Evolutionary conservation across 257 asterid genomes (phyloP).

Genomic region (Capsicum chinense): DNA sequence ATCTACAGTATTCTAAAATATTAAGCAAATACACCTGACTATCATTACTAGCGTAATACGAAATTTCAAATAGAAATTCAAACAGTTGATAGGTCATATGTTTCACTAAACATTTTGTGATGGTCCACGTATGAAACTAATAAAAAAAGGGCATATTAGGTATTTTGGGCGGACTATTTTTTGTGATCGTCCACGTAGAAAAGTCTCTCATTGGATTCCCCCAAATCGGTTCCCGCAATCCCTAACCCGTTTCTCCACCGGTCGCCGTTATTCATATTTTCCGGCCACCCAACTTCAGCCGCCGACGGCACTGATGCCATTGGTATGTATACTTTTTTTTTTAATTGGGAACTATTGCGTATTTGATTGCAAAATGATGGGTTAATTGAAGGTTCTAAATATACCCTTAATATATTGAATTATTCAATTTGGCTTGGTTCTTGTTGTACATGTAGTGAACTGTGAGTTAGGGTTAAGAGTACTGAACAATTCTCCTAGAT

Average conservation of each 20-base stretch:
- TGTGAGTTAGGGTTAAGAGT: background rate
- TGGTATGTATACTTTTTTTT: background rate
- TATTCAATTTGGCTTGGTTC: too few relatives aligned
- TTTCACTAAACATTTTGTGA: too few relatives aligned
- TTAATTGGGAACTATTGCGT: background rate
- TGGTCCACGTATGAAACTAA: too few relatives aligned
- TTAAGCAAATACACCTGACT: too few relatives aligned
- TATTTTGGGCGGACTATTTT: too few relatives aligned
- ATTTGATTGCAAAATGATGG: background rate
- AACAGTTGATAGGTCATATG: too few relatives aligned
- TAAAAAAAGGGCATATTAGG: too few relatives aligned
- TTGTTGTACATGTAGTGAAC: too few relatives aligned
- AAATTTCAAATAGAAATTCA: too few relatives aligned
- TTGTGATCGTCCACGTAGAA: too few relatives aligned
- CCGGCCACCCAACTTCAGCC: conserved; percentile 6
- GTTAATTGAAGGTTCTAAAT: background rate
- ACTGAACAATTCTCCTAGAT: background rate
- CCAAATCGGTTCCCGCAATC: background rate
- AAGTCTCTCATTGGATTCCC: background rate
- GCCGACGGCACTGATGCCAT: background rate
- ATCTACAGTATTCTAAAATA: too few relatives aligned
- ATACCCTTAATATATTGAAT: background rate
- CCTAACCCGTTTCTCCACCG: background rate
- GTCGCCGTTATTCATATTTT: background rate
- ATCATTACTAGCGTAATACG: too few relatives aligned